These are phyloP conservation scores for Trichaptum fuscoviolaceum DNA, from an alignment of 768 basidiomycete species.

Conservation along the genomic window DNA sequence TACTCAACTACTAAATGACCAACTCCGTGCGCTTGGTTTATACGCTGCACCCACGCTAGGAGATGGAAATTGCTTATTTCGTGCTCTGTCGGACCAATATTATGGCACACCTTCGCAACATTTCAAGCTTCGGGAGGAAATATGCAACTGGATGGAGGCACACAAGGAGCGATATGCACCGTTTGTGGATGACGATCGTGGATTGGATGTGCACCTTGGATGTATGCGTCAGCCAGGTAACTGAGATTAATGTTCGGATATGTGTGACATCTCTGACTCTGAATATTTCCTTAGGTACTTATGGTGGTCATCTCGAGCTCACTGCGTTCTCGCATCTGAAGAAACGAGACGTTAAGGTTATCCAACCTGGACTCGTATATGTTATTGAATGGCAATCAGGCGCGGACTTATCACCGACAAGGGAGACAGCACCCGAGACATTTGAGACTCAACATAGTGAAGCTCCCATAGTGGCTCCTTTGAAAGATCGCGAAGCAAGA, in stretches of 20 bases:
- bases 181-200: slow-evolving; percentile 84
- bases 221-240: slow-evolving; percentile 77
- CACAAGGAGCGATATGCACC: slow-evolving; percentile 73
- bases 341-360: slow-evolving; percentile 78
- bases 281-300: slow-evolving; percentile 52
- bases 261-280: neutral
- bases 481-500: slow-evolving; percentile 40
- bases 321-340: slow-evolving; percentile 85
- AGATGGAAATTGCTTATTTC: slow-evolving; percentile 92
- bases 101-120: slow-evolving; percentile 72
- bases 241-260: slow-evolving; percentile 5
- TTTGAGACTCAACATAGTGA: slow-evolving; percentile 7
- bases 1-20: slow-evolving; percentile 59
- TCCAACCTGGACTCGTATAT: slow-evolving; percentile 88
- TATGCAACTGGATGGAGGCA: slow-evolving; percentile 76
- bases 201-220: slow-evolving; percentile 62
- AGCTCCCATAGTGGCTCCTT: neutral
- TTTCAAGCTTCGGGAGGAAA: slow-evolving; percentile 58
- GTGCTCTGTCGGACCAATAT: slow-evolving; percentile 84
- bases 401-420: slow-evolving; percentile 29
- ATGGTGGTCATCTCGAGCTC: slow-evolving; percentile 92
- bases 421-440: slow-evolving; percentile 5
- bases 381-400: slow-evolving; percentile 80
- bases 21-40: slow-evolving; percentile 73
- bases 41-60: slow-evolving; percentile 86